These are phyloP conservation scores for Silene latifolia DNA, from an alignment of 148 eudicot genomes.

Conservation along the genomic window DNA sequence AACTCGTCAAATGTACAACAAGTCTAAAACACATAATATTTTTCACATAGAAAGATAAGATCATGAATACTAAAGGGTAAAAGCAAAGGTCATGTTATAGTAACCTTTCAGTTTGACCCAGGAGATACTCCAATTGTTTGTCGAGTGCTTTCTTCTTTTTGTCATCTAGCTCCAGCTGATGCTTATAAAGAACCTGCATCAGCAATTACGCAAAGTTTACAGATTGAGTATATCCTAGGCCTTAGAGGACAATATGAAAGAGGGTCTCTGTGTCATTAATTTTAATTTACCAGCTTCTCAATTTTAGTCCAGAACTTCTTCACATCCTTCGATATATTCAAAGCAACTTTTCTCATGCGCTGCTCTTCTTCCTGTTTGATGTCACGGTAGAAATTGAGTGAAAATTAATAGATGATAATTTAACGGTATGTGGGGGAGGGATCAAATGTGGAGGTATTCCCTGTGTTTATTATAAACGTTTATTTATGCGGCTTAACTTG, in stretches of 20 bases:
- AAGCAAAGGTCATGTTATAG: constrained; percentile 5
- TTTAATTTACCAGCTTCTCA: constrained; percentile 88
- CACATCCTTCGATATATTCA: constrained; percentile 85
- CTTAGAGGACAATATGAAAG: neutral
- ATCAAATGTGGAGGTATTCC: neutral
- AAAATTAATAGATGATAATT: neutral
- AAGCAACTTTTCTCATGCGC: constrained; percentile 82
- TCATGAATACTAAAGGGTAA: neutral
- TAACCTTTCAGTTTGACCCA: constrained; percentile 98
- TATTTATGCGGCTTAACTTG: neutral
- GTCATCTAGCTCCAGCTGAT: constrained; percentile 83
- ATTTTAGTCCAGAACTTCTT: constrained; percentile 98
- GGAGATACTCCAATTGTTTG: constrained; percentile 94
- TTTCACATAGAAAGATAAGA: constrained; percentile 9
- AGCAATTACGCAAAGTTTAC: constrained; percentile 7
- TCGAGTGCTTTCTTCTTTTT: constrained; percentile 91
- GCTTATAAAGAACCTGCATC: constrained; percentile 84
- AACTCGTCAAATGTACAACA: constrained; percentile 19
- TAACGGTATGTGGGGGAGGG: neutral
- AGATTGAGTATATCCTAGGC: constrained; percentile 2
- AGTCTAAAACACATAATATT: constrained; percentile 13
- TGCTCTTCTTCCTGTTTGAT: constrained; percentile 87
- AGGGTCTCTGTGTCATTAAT: constrained; percentile 6
- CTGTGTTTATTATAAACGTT: neutral
- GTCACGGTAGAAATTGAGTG: constrained; percentile 10